These are phyloP conservation scores for Echium plantagineum DNA, from an alignment of 257 asterid genomes.

Conservation along the genomic window DNA sequence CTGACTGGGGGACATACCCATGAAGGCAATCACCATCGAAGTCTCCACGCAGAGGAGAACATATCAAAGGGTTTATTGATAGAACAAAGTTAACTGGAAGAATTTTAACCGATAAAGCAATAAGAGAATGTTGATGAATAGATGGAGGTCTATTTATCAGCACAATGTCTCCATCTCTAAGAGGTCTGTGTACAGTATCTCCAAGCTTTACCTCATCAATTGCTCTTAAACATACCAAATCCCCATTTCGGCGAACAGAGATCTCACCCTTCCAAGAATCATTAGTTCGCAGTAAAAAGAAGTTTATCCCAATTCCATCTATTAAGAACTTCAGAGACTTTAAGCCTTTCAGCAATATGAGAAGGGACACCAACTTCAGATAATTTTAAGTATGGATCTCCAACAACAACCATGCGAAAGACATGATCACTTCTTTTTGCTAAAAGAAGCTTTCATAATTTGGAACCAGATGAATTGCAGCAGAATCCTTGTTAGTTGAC, in stretches of 20 bases:
- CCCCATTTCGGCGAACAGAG: constrained; percentile 45
- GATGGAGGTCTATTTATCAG: constrained; percentile 89
- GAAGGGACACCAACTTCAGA: constrained; percentile 74
- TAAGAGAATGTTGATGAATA: constrained; percentile 86
- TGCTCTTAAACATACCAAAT: constrained; percentile 29
- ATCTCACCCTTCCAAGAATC: constrained; percentile 44
- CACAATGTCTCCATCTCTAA: constrained; percentile 72
- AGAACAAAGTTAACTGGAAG: constrained; percentile 55
- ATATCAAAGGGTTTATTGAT: constrained; percentile 71
- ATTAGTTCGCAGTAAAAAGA: constrained; percentile 38
- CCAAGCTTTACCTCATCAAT: constrained; percentile 55
- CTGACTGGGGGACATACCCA: constrained; percentile 85
- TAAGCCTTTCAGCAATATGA: constrained; percentile 55
- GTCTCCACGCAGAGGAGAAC: constrained; percentile 90
- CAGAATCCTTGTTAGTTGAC: constrained; percentile 39
- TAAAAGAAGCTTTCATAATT: constrained; percentile 62
- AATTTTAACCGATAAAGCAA: constrained; percentile 64
- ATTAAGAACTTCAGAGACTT: constrained; percentile 46
- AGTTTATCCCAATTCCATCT: constrained; percentile 57
- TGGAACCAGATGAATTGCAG: constrained; percentile 66
- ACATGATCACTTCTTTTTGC: constrained; percentile 75
- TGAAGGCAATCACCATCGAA: constrained; percentile 98
- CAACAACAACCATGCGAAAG: constrained; percentile 93
- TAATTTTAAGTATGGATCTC: constrained; percentile 62
- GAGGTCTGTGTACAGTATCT: constrained; percentile 63